phyloP scores from a whole-genome alignment of 805 yeast genomes.

The Zygoascus bituminiphila region DNA sequence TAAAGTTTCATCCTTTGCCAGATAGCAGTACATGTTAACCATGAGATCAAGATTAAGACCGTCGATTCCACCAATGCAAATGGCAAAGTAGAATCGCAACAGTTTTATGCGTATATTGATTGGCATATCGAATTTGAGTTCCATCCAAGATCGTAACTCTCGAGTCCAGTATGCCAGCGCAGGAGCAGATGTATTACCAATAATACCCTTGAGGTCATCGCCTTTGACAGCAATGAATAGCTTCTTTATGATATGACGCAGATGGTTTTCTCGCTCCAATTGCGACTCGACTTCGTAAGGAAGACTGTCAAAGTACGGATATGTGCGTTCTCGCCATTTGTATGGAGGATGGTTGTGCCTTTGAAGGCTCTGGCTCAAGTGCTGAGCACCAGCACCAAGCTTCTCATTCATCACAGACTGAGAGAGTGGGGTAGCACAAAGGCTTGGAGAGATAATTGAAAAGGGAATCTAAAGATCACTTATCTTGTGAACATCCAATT shows the following conservation, averaged over 20 bases:
- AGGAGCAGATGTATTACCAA: slow-evolving; percentile 52
- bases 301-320: slow-evolving; percentile 36
- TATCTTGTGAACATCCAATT: no score
- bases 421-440: no score
- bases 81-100: slow-evolving; percentile 60
- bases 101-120: slow-evolving; percentile 49
- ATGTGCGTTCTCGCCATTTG: slow-evolving; percentile 32
- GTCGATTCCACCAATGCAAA: slow-evolving; percentile 69
- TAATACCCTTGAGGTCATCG: slow-evolving; percentile 62
- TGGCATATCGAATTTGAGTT: slow-evolving; percentile 76
- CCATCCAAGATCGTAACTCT: slow-evolving; percentile 69
- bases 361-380: background rate
- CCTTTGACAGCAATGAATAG: slow-evolving; percentile 70
- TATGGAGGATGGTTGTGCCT: background rate
- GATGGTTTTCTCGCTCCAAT: slow-evolving; percentile 59
- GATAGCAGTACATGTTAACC: slow-evolving; percentile 48
- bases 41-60: slow-evolving; percentile 50
- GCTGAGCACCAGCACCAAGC: no score
- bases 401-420: no score
- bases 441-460: no score
- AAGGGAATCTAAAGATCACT: no score
- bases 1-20: slow-evolving; percentile 41
- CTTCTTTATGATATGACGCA: slow-evolving; percentile 73
- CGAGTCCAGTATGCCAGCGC: slow-evolving; percentile 80
- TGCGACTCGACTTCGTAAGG: slow-evolving; percentile 72